Conservation (phyloP, 139 green algal genomes). For the Ulvella scutata region DNA sequence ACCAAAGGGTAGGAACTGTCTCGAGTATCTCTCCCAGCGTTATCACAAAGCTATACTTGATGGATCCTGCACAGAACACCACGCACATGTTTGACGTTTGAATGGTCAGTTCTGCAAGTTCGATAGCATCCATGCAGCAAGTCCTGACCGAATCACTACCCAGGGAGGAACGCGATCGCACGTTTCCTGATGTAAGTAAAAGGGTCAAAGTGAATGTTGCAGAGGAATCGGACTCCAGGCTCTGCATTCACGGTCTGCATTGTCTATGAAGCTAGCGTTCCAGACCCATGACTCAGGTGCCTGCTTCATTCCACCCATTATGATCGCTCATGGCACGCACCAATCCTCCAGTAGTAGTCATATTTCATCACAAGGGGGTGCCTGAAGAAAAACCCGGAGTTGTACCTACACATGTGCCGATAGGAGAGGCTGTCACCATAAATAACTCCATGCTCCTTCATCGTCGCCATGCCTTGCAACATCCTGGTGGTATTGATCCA, state of each 20-base stretch:
- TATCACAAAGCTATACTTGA: not conserved
- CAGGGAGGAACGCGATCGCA: no score
- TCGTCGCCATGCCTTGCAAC: not conserved
- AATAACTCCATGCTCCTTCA: not conserved
- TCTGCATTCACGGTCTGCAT: not conserved
- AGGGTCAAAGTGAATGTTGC: not conserved
- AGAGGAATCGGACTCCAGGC: not conserved
- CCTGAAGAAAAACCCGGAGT: not conserved
- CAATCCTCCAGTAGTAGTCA: not conserved
- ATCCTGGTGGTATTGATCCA: not conserved
- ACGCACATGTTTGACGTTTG: no score
- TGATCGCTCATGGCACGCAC: not conserved
- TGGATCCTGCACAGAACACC: no score
- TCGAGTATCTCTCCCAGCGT: not conserved
- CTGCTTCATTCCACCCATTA: not conserved
- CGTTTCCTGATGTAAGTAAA: not conserved
- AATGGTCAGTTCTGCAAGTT: no score
- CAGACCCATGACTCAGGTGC: not conserved
- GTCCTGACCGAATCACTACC: no score
- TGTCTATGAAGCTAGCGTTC: not conserved
- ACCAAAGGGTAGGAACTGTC: not conserved
- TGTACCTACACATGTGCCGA: not conserved
- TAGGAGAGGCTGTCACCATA: not conserved
- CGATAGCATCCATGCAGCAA: no score
- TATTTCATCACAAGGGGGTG: not conserved